Conservation (phyloP, 805 yeast species). For the Metschnikowia proteae region DNA sequence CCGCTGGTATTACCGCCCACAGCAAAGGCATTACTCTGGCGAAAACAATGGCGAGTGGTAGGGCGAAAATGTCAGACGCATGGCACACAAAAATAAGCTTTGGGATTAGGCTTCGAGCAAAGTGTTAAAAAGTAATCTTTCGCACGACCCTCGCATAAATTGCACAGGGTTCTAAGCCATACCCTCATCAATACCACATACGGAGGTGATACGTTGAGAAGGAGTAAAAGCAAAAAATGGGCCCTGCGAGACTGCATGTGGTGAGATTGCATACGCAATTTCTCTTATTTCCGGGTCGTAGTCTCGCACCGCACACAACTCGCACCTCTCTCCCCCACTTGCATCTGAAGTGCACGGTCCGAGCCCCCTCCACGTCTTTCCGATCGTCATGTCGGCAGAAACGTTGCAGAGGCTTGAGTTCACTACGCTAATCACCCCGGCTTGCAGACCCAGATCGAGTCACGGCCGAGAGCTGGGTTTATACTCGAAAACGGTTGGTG, state of each 20-base stretch:
- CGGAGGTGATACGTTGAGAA: background rate
- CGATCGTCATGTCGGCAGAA: conserved; percentile 1
- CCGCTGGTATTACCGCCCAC: background rate
- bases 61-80: too few species aligned
- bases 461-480: background rate
- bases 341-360: conserved; percentile 2
- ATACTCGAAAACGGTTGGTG: background rate
- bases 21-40: background rate
- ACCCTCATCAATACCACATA: background rate
- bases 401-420: background rate
- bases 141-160: too few species aligned
- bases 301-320: background rate
- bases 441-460: background rate
- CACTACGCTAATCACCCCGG: background rate
- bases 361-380: background rate
- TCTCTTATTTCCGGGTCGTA: background rate
- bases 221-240: background rate
- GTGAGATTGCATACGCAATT: conserved; percentile 1
- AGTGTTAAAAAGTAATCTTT: too few species aligned
- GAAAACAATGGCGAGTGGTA: too few species aligned
- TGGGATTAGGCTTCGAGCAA: too few species aligned
- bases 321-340: conserved; percentile 1
- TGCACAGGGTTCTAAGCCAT: background rate
- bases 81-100: too few species aligned
- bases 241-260: background rate